Conservation (phyloP, 352 stramenopile species). For the Pythium insidiosum region DNA sequence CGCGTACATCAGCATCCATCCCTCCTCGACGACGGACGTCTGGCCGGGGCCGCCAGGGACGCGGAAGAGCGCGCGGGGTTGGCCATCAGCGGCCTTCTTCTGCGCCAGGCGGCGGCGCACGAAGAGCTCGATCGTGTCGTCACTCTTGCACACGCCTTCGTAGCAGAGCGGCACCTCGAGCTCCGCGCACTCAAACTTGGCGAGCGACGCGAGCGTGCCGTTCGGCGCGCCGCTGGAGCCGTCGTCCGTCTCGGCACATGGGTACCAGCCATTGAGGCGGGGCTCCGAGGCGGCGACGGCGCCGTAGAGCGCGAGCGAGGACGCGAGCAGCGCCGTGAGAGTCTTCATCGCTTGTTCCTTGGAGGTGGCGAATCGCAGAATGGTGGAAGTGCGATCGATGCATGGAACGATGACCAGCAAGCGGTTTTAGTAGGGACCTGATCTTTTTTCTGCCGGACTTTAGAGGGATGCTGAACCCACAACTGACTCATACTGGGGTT, state of each 20-base stretch:
- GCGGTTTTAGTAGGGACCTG: too few relatives aligned
- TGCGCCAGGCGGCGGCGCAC: slow-evolving; percentile 20
- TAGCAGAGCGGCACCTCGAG: slow-evolving; percentile 69
- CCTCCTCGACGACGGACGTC: background rate
- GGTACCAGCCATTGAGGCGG: slow-evolving; percentile 54
- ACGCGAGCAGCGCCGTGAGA: background rate
- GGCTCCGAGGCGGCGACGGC: slow-evolving; percentile 3
- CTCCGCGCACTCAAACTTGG: slow-evolving; percentile 46
- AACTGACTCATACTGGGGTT: too few relatives aligned
- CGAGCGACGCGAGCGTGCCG: background rate
- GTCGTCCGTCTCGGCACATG: slow-evolving; percentile 22
- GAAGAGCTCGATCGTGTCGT: slow-evolving; percentile 41
- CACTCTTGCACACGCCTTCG: slow-evolving; percentile 47
- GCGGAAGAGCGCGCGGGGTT: slow-evolving; percentile 2
- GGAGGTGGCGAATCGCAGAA: background rate
- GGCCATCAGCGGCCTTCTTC: background rate
- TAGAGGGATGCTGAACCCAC: too few relatives aligned
- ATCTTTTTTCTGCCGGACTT: too few relatives aligned
- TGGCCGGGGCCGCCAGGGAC: slow-evolving; percentile 9
- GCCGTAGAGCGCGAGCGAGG: background rate
- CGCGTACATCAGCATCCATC: slow-evolving; percentile 5
- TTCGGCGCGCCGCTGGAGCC: background rate
- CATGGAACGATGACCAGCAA: too few relatives aligned
- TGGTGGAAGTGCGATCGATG: too few relatives aligned
- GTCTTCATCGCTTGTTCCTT: background rate